These are phyloP conservation scores for Talaromyces pinophilus DNA, from an alignment of 2,329 filamentous ascomycete genomes.

Conservation along the genomic window DNA sequence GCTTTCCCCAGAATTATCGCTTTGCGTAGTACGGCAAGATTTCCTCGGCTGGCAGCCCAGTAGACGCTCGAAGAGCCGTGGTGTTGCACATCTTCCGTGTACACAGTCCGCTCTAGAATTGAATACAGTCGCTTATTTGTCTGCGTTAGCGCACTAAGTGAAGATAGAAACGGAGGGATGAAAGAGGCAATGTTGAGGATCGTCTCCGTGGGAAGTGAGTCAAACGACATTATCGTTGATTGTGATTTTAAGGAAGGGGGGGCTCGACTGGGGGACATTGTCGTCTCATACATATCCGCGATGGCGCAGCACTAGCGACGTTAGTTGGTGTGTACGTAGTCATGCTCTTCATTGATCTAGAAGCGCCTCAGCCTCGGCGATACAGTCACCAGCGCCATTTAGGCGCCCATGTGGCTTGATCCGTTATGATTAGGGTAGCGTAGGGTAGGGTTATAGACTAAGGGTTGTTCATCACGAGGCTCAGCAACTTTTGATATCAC, in stretches of 20 bases:
- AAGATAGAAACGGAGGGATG: neutral
- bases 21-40: neutral
- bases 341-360: neutral
- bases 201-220: slow-evolving; percentile 1
- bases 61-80: neutral
- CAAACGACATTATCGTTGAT: neutral
- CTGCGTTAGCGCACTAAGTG: neutral
- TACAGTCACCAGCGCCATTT: neutral
- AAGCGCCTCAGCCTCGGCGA: neutral
- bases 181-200: slow-evolving; percentile 2
- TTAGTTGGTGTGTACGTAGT: neutral
- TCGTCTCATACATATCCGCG: neutral
- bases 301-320: neutral
- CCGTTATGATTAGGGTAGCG: neutral
- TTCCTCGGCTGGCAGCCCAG: slow-evolving; percentile 2
- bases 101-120: neutral
- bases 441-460: neutral
- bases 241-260: neutral
- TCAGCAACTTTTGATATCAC: neutral
- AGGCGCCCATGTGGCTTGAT: neutral
- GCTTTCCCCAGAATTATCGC: slow-evolving; percentile 1
- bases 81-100: slow-evolving; percentile 9
- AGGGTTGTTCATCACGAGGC: neutral
- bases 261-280: neutral
- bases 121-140: neutral